Conservation (phyloP, 805 yeast genomes). For the Cyberlindnera mrakii region DNA sequence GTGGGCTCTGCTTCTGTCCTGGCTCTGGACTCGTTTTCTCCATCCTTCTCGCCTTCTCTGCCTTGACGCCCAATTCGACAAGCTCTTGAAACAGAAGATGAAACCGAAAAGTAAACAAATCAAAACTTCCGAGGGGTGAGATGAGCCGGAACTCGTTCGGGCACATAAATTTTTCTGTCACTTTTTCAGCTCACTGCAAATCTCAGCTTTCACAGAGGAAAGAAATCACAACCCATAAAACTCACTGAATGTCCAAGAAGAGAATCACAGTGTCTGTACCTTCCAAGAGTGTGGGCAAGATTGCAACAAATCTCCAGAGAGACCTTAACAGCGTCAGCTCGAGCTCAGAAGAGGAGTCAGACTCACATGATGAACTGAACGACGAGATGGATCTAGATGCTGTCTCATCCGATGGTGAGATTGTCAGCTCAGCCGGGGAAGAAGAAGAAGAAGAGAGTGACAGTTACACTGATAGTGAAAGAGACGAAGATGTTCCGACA, state of each 20-base stretch:
- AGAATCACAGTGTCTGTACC: constrained; percentile 16
- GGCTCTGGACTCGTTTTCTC: not conserved
- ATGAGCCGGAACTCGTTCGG: too few species aligned
- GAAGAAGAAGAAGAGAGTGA: too few species aligned
- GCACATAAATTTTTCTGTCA: too few species aligned
- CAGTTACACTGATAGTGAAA: constrained; percentile 17
- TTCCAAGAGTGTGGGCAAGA: not conserved
- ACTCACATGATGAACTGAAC: constrained; percentile 5
- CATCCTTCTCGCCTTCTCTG: not conserved
- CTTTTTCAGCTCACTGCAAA: too few species aligned
- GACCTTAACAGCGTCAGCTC: not conserved
- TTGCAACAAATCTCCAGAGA: not conserved
- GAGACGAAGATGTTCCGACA: constrained; percentile 33
- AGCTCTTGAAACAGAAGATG: too few species aligned
- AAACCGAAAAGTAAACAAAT: too few species aligned
- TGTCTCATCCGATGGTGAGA: constrained; percentile 5
- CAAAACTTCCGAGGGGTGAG: too few species aligned
- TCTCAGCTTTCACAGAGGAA: too few species aligned
- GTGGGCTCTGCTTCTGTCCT: not conserved
- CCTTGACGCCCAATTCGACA: too few species aligned
- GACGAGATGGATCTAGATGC: constrained; percentile 13
- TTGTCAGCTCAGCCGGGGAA: constrained; percentile 7
- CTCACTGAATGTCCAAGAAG: constrained; percentile 15
- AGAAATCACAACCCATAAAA: not conserved
- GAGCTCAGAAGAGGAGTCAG: constrained; percentile 2